phyloP scores from a whole-genome alignment of 805 yeast genomes.

The Pichia ethanolica region DNA sequence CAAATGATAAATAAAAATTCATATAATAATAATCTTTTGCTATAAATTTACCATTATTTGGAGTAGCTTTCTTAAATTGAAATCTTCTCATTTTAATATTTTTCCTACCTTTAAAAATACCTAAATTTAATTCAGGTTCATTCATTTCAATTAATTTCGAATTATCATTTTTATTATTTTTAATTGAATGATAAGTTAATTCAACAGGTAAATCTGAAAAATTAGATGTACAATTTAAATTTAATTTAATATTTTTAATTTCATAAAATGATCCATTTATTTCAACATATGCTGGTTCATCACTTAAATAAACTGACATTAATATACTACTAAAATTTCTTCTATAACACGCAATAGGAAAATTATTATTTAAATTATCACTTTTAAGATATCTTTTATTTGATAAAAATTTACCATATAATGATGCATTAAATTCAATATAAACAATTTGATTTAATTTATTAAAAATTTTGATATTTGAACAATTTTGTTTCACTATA shows the following conservation, averaged over 20 bases:
- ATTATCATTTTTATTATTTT: not conserved
- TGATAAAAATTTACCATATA: slow-evolving; percentile 18
- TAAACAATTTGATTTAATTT: not conserved
- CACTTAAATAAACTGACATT: slow-evolving; percentile 7
- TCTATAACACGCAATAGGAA: slow-evolving; percentile 19
- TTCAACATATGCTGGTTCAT: slow-evolving; percentile 5
- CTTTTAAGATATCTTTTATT: slow-evolving; percentile 11
- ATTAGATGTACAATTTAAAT: slow-evolving; percentile 11
- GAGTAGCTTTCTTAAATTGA: slow-evolving; percentile 45
- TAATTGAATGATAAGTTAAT: not conserved
- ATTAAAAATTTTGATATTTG: not conserved
- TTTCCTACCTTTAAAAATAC: slow-evolving; percentile 1
- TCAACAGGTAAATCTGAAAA: slow-evolving; percentile 12
- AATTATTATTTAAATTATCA: not conserved
- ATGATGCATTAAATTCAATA: slow-evolving; percentile 1
- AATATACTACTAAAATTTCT: slow-evolving; percentile 14
- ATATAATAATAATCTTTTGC: slow-evolving; percentile 37
- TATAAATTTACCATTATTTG: slow-evolving; percentile 41
- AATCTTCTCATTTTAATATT: slow-evolving; percentile 29
- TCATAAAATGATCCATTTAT: slow-evolving; percentile 1
- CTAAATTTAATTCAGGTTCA: not conserved
- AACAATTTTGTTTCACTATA: not conserved
- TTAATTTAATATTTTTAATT: slow-evolving; percentile 5
- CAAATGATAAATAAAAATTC: slow-evolving; percentile 16
- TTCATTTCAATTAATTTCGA: not conserved